Base-by-base conservation (phyloP, 2,329 filamentous ascomycete genomes). In the Teratosphaeria epicoccoides region DNA sequence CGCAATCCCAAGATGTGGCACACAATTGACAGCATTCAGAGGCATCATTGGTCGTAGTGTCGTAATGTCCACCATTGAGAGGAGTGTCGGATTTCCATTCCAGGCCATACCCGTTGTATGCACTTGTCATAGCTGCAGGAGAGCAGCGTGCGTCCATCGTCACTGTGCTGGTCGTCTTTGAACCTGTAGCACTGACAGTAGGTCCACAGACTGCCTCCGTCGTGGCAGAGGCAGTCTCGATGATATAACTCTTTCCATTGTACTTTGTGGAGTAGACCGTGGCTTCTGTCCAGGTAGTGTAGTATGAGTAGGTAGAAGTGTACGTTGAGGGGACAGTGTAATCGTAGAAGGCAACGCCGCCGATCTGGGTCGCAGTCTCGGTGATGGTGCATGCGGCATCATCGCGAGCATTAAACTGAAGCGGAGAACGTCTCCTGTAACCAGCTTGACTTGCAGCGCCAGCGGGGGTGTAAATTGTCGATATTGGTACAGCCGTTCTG, bases 11-110 rank as follows among this genome's bases (percentile, higher is more conserved):
- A 2, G 60, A 55, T 26, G 62, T 61, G 4, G 61, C 63, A 51
- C 64, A 66, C 1, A 63, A 56, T 55, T 66, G 64, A 52, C 64
- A 66, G 54, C 64, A 66, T 11, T 52, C 46, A 1, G 59, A 60
- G 12, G 63, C 61, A 47, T 65, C 62, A 22, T 47, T 53, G 14
- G 63, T 61, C 44, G 56, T 64, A 22, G 62, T 63, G 24, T 46
- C 47, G 52, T 59, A 66, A 1, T 56, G 55, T 14, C 61, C 63
- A 50, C 64, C 64, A 17, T 52, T 52, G 14, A 49, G 43, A 17
- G 60, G 58, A 5, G 57, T 59, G 52, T 62, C 57, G 25, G 54
- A 51, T 10, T 59, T 49, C 40, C 57, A 65, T 14, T 61, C 57
- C 25, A 66, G 56, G 43, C 64, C 64, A 49, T 56, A 65, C 22